These are phyloP conservation scores for Pythium grandisporangium DNA, from an alignment of 352 stramenopile species.

Conservation along the genomic window DNA sequence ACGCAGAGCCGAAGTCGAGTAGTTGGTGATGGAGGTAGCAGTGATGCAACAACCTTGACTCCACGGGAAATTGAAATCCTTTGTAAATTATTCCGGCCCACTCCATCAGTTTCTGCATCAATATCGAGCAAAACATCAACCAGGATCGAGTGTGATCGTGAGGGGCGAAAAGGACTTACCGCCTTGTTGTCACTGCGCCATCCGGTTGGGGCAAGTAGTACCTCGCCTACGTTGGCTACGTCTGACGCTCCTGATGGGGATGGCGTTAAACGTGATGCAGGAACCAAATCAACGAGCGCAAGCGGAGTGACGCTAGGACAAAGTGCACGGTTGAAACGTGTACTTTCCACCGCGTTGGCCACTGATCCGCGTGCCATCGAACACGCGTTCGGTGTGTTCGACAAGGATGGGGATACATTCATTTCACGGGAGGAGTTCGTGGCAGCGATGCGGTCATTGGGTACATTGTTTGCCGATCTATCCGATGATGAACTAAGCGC, in stretches of 20 bases:
- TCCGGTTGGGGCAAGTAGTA: neutral
- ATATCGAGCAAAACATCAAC: no score
- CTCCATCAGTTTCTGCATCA: constrained; percentile 7
- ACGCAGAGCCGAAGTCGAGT: no score
- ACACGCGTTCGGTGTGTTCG: constrained; percentile 31
- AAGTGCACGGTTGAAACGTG: constrained; percentile 22
- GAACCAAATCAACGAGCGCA: no score
- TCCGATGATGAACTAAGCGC: constrained; percentile 25
- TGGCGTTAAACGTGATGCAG: no score
- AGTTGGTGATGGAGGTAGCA: constrained; percentile 13
- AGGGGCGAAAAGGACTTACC: constrained; percentile 30
- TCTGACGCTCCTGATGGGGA: no score
- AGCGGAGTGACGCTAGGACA: constrained; percentile 6
- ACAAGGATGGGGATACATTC: constrained; percentile 28
- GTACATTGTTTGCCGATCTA: constrained; percentile 30
- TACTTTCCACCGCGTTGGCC: constrained; percentile 19
- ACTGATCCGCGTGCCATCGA: constrained; percentile 18
- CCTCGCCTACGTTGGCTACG: no score
- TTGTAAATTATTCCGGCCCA: constrained; percentile 40
- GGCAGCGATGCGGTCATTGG: constrained; percentile 30
- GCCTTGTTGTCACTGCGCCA: constrained; percentile 37
- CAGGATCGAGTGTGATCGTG: constrained; percentile 44
- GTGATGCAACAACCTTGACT: constrained; percentile 41
- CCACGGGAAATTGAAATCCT: constrained; percentile 47
- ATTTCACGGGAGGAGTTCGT: constrained; percentile 40